Conservation (phyloP, 192 early-diverging fungal genomes). For the Rhizophagus prolifer region DNA sequence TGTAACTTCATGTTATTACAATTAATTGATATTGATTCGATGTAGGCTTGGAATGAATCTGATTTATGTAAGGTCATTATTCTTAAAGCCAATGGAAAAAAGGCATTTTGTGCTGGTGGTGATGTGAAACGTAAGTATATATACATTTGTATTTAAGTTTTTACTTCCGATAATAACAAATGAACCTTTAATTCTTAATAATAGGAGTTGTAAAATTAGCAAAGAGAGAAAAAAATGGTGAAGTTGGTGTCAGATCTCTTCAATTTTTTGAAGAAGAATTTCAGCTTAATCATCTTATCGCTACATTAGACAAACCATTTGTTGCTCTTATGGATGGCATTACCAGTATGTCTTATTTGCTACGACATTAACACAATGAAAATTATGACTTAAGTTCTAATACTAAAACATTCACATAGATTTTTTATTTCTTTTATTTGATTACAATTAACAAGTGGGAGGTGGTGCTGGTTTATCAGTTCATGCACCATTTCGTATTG, state of each 20-base stretch:
- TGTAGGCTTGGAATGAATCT: slow-evolving; percentile 81
- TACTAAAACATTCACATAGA: slow-evolving; percentile 17
- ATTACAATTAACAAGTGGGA: slow-evolving; percentile 69
- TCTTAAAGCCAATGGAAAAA: slow-evolving; percentile 68
- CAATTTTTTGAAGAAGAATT: slow-evolving; percentile 93
- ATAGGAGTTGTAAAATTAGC: slow-evolving; percentile 36
- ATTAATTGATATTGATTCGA: slow-evolving; percentile 6
- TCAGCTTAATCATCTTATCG: slow-evolving; percentile 88
- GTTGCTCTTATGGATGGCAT: slow-evolving; percentile 87
- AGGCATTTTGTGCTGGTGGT: slow-evolving; percentile 91
- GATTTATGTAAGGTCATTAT: slow-evolving; percentile 88
- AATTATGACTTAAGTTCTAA: no score
- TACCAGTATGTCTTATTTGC: slow-evolving; percentile 56
- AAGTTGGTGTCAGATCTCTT: slow-evolving; percentile 49
- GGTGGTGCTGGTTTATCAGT: slow-evolving; percentile 95
- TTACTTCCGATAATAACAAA: background rate
- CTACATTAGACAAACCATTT: slow-evolving; percentile 82
- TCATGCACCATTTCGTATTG: slow-evolving; percentile 94
- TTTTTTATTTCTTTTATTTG: background rate
- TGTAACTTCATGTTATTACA: background rate
- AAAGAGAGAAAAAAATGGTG: slow-evolving; percentile 43
- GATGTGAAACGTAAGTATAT: slow-evolving; percentile 60
- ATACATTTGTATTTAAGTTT: background rate
- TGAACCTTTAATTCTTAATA: background rate
- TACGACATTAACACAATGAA: slow-evolving; percentile 2